These are phyloP conservation scores for Tieghemostelium lacteum DNA, from an alignment of 78 protist genomes.

Conservation along the genomic window DNA sequence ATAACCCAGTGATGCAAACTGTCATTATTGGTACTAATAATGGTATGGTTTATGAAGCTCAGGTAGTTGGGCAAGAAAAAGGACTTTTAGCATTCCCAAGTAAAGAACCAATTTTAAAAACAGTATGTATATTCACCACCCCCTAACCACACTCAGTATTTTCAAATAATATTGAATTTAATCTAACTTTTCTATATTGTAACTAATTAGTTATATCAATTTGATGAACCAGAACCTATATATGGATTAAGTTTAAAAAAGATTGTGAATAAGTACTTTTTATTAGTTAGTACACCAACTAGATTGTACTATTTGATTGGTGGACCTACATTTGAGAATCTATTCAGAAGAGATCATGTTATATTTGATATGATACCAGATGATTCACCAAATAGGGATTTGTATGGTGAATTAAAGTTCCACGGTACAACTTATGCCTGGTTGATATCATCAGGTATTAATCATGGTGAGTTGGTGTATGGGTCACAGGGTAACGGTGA, in stretches of 20 bases:
- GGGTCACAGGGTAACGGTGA: slow-evolving; percentile 85
- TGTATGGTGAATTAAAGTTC: slow-evolving; percentile 67
- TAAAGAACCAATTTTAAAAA: slow-evolving; percentile 47
- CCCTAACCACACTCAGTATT: neutral
- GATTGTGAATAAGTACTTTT: slow-evolving; percentile 44
- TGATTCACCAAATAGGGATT: slow-evolving; percentile 73
- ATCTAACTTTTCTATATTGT: neutral
- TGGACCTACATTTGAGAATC: slow-evolving; percentile 74
- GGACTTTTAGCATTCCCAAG: neutral
- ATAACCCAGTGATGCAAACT: slow-evolving; percentile 9
- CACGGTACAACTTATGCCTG: slow-evolving; percentile 82
- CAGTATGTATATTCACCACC: neutral
- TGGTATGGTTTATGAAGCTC: slow-evolving; percentile 83
- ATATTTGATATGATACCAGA: slow-evolving; percentile 75
- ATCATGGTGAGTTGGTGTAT: slow-evolving; percentile 76
- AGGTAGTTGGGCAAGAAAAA: slow-evolving; percentile 61
- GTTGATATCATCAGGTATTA: slow-evolving; percentile 84
- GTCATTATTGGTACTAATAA: slow-evolving; percentile 81
- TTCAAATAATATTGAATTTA: neutral
- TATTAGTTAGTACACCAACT: slow-evolving; percentile 85
- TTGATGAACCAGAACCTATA: slow-evolving; percentile 67
- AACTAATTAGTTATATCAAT: slow-evolving; percentile 33
- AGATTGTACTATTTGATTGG: slow-evolving; percentile 79
- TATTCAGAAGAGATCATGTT: slow-evolving; percentile 70
- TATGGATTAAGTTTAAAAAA: slow-evolving; percentile 80